These are phyloP conservation scores for Fistulina hepatica DNA, from an alignment of 1,284 basidiomycete species.

Conservation along the genomic window DNA sequence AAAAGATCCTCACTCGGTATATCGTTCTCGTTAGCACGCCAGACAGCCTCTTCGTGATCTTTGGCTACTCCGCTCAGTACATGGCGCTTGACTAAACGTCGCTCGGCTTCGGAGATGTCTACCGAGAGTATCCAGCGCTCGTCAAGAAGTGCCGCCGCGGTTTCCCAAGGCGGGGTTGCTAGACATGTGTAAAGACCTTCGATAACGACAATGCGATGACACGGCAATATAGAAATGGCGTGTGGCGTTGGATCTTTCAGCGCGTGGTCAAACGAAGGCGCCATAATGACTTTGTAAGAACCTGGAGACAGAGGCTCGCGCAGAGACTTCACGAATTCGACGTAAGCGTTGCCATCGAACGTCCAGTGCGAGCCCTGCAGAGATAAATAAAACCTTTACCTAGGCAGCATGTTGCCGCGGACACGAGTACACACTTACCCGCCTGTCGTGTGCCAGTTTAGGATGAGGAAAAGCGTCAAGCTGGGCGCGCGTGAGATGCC, in stretches of 20 bases:
- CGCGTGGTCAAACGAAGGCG: constrained; percentile 69
- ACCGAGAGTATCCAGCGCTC: constrained; percentile 72
- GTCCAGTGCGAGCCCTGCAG: constrained; percentile 64
- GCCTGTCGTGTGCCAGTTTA: constrained; percentile 54
- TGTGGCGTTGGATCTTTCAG: constrained; percentile 54
- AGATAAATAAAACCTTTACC: not conserved
- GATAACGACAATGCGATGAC: constrained; percentile 68
- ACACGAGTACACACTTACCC: constrained; percentile 13
- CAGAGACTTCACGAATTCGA: constrained; percentile 48
- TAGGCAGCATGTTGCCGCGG: not conserved
- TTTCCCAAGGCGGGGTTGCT: constrained; percentile 60
- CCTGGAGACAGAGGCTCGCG: constrained; percentile 22
- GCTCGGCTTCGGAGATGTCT: constrained; percentile 46
- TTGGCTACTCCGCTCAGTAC: constrained; percentile 64
- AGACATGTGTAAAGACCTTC: constrained; percentile 81
- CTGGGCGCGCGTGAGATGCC: constrained; percentile 66
- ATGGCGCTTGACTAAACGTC: constrained; percentile 64
- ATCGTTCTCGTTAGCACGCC: constrained; percentile 67
- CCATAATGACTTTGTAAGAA: constrained; percentile 31
- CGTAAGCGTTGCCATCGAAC: constrained; percentile 55
- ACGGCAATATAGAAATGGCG: constrained; percentile 43
- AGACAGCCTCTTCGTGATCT: constrained; percentile 52
- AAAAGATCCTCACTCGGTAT: constrained; percentile 50
- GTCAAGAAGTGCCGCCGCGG: constrained; percentile 59
- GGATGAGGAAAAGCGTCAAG: constrained; percentile 63